A percentile compares a stretch with the other conserved stretches of the same genome.
These are phyloP conservation scores for Stemphylium lycopersici DNA, from an alignment of 2,329 filamentous ascomycete genomes.

Conservation along the genomic window DNA sequence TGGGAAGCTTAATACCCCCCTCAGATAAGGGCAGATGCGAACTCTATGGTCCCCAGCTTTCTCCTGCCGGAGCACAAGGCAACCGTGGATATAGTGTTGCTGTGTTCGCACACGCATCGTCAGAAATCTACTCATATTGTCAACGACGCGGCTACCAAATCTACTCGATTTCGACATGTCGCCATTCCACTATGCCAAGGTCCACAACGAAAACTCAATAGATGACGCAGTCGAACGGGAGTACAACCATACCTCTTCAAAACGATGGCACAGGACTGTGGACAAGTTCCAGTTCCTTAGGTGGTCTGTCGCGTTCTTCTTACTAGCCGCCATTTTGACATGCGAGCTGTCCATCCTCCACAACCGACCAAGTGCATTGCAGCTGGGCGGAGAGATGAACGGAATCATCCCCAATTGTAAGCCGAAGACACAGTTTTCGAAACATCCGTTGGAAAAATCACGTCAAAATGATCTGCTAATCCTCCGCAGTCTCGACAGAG, in stretches of 20 bases:
- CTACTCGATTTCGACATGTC: background rate
- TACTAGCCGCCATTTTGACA: slow-evolving; percentile 15
- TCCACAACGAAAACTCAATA: slow-evolving; percentile 14
- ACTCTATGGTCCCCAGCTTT: background rate
- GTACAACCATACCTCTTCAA: background rate
- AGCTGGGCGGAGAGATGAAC: slow-evolving; percentile 21
- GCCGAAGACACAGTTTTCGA: background rate
- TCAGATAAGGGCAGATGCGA: background rate
- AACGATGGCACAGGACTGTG: background rate
- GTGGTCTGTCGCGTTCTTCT: slow-evolving; percentile 17
- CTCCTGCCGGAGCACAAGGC: no score
- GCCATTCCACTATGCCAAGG: slow-evolving; percentile 17
- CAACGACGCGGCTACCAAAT: background rate
- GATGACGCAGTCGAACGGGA: slow-evolving; percentile 3
- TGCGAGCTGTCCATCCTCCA: slow-evolving; percentile 23
- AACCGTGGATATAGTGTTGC: background rate
- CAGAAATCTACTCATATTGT: background rate
- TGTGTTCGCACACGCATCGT: background rate
- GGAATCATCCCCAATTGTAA: slow-evolving; percentile 21
- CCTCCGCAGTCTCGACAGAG: slow-evolving; percentile 13
- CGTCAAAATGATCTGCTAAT: slow-evolving; percentile 1
- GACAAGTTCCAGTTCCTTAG: slow-evolving; percentile 6
- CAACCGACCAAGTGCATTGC: slow-evolving; percentile 4
- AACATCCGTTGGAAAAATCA: background rate
- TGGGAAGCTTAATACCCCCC: background rate